Conservation (phyloP, 805 yeast genomes). For the Monosporozyma aquatica region DNA sequence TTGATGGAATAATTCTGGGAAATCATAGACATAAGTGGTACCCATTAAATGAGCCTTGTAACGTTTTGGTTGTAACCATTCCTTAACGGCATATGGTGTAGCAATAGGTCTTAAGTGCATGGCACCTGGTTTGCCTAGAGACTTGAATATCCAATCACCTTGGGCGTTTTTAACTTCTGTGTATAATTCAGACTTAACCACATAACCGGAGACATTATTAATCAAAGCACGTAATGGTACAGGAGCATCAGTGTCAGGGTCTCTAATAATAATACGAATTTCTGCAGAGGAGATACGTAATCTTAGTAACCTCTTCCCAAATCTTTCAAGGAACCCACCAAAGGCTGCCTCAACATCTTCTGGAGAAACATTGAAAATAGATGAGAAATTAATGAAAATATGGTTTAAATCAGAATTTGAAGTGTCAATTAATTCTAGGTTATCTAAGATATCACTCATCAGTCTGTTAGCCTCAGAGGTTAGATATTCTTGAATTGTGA, state of each 20-base stretch:
- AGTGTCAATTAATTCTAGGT: constrained; percentile 88
- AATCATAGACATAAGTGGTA: constrained; percentile 94
- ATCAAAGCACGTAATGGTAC: constrained; percentile 96
- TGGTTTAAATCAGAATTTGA: constrained; percentile 94
- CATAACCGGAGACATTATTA: constrained; percentile 94
- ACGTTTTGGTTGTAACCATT: constrained; percentile 96
- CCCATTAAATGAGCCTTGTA: constrained; percentile 98
- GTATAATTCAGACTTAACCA: constrained; percentile 89
- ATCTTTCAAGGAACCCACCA: constrained; percentile 95
- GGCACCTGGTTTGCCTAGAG: constrained; percentile 88
- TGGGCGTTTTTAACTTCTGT: constrained; percentile 86
- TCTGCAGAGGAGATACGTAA: constrained; percentile 96
- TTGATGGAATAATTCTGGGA: constrained; percentile 97
- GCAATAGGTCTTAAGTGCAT: constrained; percentile 96
- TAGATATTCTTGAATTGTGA: constrained; percentile 85
- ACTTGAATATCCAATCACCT: constrained; percentile 96
- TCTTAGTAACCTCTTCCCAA: constrained; percentile 95
- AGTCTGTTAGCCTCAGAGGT: constrained; percentile 94
- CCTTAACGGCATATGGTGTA: constrained; percentile 96
- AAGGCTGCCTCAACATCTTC: constrained; percentile 96
- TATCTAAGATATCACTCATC: constrained; percentile 92
- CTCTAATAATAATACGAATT: constrained; percentile 90
- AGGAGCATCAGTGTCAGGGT: constrained; percentile 76
- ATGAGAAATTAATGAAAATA: constrained; percentile 93
- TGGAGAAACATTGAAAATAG: constrained; percentile 88